Evolutionary conservation across 2,329 filamentous ascomycete genomes (phyloP), one percentile per base, ranked within the genome.

Genomic region (Gremmenia infestans): DNA sequence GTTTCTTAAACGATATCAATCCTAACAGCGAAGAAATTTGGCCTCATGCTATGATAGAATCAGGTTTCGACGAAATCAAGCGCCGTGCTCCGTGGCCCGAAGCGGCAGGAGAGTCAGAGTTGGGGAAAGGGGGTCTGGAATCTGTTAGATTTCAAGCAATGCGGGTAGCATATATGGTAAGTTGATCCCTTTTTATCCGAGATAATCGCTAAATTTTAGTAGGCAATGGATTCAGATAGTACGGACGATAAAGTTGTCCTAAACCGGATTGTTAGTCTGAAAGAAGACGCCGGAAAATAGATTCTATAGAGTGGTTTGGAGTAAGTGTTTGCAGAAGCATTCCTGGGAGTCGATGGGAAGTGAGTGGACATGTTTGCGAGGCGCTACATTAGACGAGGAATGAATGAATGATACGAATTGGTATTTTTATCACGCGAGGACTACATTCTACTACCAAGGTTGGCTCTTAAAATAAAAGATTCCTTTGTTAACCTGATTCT

Each of bases 71-170:
- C 46, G 89, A 96, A 67, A 82, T 97, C 32, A 81, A 77, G 63
- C 73, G 75, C 45, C 76, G 85, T 28, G 90, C 89, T 4, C 91
- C 90, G 5, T 95, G 91, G 91, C 90, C 91, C 2, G 86, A 88
- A 71, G 83, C 86, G 42, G 67, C 68, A 39, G 88, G 88, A 11
- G 89, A 91, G 71, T 81, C 75, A 58, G 79, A 83, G 62, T 75
- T 80, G 55, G 81, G 79, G 11, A 81, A 79, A 63, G 78, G 77
- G 11, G 87, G 86, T 1, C 82, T 83, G 23, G 89, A 90, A 73
- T 87, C 80, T 53, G 87, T 97, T 6, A 80, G 93, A 48, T 97
- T 97, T 80, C 93, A 97, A 78, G 93, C 85, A 2, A 85, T 96
- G 79, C 81, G 93, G 25, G 88, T 93, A 46, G 93, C 87, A 9